Evolutionary conservation across 192 early-diverging fungal species (phyloP).

Genomic region (Mycoemilia scoparia): DNA sequence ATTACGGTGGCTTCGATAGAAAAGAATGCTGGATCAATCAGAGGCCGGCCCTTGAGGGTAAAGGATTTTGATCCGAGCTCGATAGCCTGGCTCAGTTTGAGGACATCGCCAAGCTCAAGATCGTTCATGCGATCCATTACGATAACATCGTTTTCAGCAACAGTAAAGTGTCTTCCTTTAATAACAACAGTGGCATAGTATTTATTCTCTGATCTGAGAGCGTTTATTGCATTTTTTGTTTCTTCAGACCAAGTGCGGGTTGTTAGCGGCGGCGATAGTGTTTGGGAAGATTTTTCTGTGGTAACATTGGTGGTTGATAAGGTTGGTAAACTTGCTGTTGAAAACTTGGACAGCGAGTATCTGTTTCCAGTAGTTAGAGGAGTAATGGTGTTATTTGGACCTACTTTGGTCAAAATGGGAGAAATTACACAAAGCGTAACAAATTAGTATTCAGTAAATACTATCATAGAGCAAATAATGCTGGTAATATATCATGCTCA

Average conservation of each 20-base stretch:
- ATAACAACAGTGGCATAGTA: slow-evolving; percentile 82
- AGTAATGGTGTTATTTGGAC: no score
- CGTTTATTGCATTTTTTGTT: slow-evolving; percentile 1
- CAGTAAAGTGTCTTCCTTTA: slow-evolving; percentile 69
- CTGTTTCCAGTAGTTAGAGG: no score
- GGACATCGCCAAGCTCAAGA: slow-evolving; percentile 68
- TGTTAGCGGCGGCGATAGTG: not conserved
- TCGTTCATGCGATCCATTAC: slow-evolving; percentile 67
- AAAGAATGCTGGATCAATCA: slow-evolving; percentile 50
- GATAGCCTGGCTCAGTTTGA: slow-evolving; percentile 66
- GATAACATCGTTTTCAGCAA: slow-evolving; percentile 76
- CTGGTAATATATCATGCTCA: no score
- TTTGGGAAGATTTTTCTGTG: not conserved
- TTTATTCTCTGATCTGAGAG: slow-evolving; percentile 45
- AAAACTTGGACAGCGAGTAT: no score
- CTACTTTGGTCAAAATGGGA: no score
- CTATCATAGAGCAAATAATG: no score
- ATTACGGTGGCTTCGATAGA: slow-evolving; percentile 70
- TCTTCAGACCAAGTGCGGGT: not conserved
- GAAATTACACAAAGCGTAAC: no score
- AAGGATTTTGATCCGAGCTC: slow-evolving; percentile 75
- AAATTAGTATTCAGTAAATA: no score
- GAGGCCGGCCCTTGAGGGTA: slow-evolving; percentile 71
- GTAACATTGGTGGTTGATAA: slow-evolving; percentile 9
- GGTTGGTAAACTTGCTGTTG: slow-evolving; percentile 6